Conservation (phyloP, 176 grass and related monocot species). For the Saccharum officinarum region DNA sequence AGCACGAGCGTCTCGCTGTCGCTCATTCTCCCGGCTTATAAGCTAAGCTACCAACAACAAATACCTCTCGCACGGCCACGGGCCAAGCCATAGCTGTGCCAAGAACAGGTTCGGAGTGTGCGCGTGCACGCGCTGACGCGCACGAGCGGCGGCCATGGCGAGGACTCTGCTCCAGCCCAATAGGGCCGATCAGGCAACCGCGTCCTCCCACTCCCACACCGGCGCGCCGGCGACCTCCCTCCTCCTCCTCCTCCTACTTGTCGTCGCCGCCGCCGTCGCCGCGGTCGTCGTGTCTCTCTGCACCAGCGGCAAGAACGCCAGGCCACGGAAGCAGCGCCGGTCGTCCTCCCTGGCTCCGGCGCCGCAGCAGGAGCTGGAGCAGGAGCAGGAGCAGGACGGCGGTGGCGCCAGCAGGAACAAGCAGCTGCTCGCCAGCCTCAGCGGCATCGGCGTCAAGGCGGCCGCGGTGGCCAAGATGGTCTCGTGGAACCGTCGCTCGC, state of each 20-base stretch:
- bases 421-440: slow-evolving; percentile 31
- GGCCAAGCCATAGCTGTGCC: background rate
- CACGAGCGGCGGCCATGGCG: slow-evolving; percentile 25
- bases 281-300: slow-evolving; percentile 36
- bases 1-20: background rate
- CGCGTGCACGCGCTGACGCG: background rate
- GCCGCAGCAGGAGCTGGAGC: background rate
- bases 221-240: background rate
- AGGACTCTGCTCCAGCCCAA: background rate
- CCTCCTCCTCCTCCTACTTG: background rate
- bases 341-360: slow-evolving; percentile 19
- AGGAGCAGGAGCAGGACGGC: background rate
- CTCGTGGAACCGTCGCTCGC: slow-evolving; percentile 28
- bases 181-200: background rate
- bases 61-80: background rate
- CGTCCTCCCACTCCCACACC: background rate
- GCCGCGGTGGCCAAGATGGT: slow-evolving; percentile 42
- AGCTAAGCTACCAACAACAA: background rate
- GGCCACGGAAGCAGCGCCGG: slow-evolving; percentile 24
- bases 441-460: slow-evolving; percentile 49
- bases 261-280: background rate
- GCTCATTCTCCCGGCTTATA: background rate
- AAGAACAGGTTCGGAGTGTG: too few species aligned
- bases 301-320: slow-evolving; percentile 42
- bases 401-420: background rate